These are phyloP conservation scores for Glycyrrhiza uralensis DNA, from an alignment of 306 rosid species.

Conservation along the genomic window DNA sequence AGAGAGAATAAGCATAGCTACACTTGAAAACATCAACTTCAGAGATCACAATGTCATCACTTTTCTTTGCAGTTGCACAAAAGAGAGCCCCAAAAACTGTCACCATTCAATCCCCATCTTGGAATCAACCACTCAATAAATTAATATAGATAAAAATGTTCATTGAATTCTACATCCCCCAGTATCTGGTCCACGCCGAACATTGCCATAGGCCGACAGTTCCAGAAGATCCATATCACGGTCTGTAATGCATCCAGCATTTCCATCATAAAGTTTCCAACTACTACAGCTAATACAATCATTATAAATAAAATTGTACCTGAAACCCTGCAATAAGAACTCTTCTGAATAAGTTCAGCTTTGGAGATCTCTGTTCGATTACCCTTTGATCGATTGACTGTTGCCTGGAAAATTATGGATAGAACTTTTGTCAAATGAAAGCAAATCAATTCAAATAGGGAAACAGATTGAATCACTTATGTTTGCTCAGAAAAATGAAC, in stretches of 20 bases:
- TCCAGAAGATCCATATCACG: conserved; percentile 95
- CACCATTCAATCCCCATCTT: conserved; percentile 7
- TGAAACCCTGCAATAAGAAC: conserved; percentile 91
- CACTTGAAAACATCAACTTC: not conserved
- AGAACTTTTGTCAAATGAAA: not conserved
- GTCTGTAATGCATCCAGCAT: conserved; percentile 44
- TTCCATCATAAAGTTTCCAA: conserved; percentile 6
- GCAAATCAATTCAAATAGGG: not conserved
- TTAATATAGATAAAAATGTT: conserved; percentile 22
- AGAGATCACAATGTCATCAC: conserved; percentile 1
- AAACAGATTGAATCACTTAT: not conserved
- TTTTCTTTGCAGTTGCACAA: conserved; percentile 7
- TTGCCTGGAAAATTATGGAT: conserved; percentile 54
- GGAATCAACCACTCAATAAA: conserved; percentile 14
- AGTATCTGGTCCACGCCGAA: conserved; percentile 63
- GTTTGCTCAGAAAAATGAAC: not conserved
- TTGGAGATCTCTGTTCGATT: conserved; percentile 69
- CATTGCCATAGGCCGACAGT: conserved; percentile 80
- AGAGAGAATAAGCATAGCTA: not conserved
- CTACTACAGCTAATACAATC: conserved; percentile 7
- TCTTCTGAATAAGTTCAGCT: conserved; percentile 81
- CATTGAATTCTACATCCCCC: conserved; percentile 89
- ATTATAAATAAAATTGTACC: conserved; percentile 46
- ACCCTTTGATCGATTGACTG: conserved; percentile 85
- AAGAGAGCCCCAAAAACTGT: not conserved